phyloP scores from a whole-genome alignment of 202 grass and related monocot species.

The Digitaria exilis region DNA sequence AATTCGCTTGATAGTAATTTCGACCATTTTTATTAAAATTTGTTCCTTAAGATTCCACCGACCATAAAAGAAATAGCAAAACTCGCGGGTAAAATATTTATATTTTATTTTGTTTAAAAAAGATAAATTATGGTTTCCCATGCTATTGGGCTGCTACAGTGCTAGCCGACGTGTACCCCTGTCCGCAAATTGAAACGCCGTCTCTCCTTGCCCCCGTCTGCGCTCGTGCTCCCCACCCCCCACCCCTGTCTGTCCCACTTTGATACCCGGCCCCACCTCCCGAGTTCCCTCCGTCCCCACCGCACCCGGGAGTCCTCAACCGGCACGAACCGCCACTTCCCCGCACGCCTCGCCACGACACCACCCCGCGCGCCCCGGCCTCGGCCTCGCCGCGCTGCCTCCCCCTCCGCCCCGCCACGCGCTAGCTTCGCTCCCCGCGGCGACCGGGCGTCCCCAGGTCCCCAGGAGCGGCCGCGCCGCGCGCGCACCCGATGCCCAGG shows the following conservation, averaged over 20 bases:
- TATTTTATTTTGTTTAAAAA: no score
- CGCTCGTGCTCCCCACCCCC: background rate
- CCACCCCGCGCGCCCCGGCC: constrained; percentile 15
- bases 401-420: background rate
- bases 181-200: background rate
- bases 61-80: background rate
- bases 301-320: background rate
- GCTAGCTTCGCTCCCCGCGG: constrained; percentile 11
- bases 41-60: background rate
- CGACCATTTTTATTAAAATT: background rate
- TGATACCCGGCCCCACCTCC: background rate
- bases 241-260: background rate
- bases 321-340: constrained; percentile 35
- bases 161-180: constrained; percentile 6
- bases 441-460: constrained; percentile 39
- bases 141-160: background rate
- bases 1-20: background rate
- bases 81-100: background rate
- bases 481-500: constrained; percentile 41
- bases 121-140: background rate
- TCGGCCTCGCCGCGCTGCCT: constrained; percentile 1
- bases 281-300: background rate
- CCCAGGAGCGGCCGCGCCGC: background rate
- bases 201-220: background rate
- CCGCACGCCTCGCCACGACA: background rate